Base-by-base conservation (phyloP, 1,284 basidiomycete species). In the Cutaneotrichosporon cutaneum region DNA sequence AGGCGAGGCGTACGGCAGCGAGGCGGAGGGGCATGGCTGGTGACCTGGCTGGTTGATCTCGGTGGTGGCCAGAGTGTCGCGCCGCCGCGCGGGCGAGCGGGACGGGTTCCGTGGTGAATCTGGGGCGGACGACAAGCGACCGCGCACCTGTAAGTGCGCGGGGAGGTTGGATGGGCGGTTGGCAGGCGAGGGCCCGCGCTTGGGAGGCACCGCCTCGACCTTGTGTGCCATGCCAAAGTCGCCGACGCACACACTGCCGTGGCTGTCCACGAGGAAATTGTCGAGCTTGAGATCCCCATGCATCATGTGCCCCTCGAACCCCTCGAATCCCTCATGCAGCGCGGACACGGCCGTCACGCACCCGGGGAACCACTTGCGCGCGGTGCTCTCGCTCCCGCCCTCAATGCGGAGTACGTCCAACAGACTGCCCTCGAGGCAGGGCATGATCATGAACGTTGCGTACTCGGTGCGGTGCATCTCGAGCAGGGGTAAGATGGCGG, bases 211-310 rank as follows among this genome's bases (percentile, higher is more conserved):
- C 9, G 22, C 3, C 1, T 35, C 14, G 51, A 60, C 52, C 6
- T 21, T 65, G 58, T 75, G 70, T 3, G 77, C 74, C 72, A 79
- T 76, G 54, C 77, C 78, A 61, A 80, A 80, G 64, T 80, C 79
- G 53, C 73, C 70, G 0, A 77, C 71, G 57, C 74, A 67, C 36
- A 80, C 72, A 22, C 50, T 83, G 56, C 90, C 91, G 77, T 85
- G 85, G 71, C 90, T 87, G 77, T 94, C 92, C 60, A 94, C 87
- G 56, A 99, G 85, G 53, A 98, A 88, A 81, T 99, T 99, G 81
- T 98, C 95, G 60, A 97, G 86, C 81, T 99, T 99, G 78, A 99
- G 83, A 80, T 99, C 94, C 68, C 92, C 86, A 80, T 97, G 94
- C 58, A 94, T 87, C 68, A 90, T 85, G 18, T 84, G 81, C 26